Evolutionary conservation across 306 rosid species (phyloP).

Genomic region (Trifolium pratense): DNA sequence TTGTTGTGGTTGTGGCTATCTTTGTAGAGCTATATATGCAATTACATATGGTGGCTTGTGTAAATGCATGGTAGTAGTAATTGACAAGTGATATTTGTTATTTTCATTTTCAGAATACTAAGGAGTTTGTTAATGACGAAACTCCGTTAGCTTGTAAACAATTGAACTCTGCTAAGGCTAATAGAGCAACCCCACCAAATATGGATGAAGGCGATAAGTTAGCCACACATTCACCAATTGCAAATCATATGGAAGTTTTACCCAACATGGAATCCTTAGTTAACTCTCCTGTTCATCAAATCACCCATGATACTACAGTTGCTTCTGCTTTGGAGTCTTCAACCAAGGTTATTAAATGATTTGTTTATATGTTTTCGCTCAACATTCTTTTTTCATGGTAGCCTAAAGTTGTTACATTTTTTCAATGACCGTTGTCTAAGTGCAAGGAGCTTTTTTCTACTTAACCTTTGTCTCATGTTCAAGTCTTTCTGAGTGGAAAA

Average conservation of each 20-base stretch:
- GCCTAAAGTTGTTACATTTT: conserved; percentile 22
- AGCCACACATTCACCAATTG: conserved; percentile 27
- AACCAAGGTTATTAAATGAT: conserved; percentile 40
- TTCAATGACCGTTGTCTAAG: background rate
- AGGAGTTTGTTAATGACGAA: conserved; percentile 41
- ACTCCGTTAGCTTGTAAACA: conserved; percentile 33
- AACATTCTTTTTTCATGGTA: background rate
- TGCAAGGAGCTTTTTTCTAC: background rate
- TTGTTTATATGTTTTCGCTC: background rate
- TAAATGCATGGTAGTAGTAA: conserved; percentile 13
- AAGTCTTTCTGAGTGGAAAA: background rate
- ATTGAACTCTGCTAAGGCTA: conserved; percentile 42
- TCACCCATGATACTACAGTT: conserved; percentile 26
- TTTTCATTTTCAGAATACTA: conserved; percentile 53
- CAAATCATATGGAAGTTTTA: conserved; percentile 27
- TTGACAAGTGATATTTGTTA: conserved; percentile 13
- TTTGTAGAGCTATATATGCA: background rate
- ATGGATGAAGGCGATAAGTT: conserved; percentile 42
- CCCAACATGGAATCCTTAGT: conserved; percentile 30
- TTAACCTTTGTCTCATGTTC: background rate
- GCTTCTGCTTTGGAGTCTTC: conserved; percentile 43
- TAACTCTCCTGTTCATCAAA: conserved; percentile 20
- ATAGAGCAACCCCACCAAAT: conserved; percentile 40
- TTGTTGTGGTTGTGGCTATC: conserved; percentile 27
- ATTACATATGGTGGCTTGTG: conserved; percentile 29